Base-by-base conservation (phyloP, 139 green algal genomes). In the Chlorella sorokiniana region DNA sequence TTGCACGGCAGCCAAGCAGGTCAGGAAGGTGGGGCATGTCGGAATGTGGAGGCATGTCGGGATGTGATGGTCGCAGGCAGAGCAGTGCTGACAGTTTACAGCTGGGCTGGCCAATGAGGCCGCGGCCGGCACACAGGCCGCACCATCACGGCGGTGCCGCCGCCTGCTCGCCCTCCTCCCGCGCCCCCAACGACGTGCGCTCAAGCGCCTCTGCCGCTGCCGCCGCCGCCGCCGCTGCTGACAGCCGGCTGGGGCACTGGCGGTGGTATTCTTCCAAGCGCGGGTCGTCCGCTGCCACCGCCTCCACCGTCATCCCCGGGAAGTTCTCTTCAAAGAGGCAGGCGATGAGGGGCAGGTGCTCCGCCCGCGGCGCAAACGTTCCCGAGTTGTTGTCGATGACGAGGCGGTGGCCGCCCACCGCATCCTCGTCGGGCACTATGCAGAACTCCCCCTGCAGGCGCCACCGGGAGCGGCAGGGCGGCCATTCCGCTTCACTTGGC, bases 331-430 rank as follows among this genome's bases (percentile, higher is more conserved):
- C 40, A 37, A 88, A 83, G n/a, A 90, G 73, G 18, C 74, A 64
- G 40, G 54, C 35, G 76, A 85, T 78, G 35, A 83, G 70, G 18
- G 80, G 74, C 61, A 90, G 80, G 44, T 81, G 33, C 25, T n/a
- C 40, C 0, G 69, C 74, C 23, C 59, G 6, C 1, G 69, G 83
- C 23, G 40, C 67, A 31, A 64, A 90, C 14, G 48, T 85, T 33
- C 62, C 77, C 44, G 75, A 81, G 76, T 84, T 87, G 82, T 83
- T 88, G 82, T 91, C 87, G 0, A 91, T 41, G 11, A 91, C 68
- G 16, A 90, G 70, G 29, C 44, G 44, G 63, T 82, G 35, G 35
- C 70, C 78, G 20, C 44, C 83, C 2, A 51, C n/a, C 25, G 83
- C 83, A 8, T 31, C 35, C 20, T 40, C 31, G 38, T 82, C 70